Base-by-base conservation (phyloP, 768 basidiomycete genomes). In the Clitopilus passeckerianus region DNA sequence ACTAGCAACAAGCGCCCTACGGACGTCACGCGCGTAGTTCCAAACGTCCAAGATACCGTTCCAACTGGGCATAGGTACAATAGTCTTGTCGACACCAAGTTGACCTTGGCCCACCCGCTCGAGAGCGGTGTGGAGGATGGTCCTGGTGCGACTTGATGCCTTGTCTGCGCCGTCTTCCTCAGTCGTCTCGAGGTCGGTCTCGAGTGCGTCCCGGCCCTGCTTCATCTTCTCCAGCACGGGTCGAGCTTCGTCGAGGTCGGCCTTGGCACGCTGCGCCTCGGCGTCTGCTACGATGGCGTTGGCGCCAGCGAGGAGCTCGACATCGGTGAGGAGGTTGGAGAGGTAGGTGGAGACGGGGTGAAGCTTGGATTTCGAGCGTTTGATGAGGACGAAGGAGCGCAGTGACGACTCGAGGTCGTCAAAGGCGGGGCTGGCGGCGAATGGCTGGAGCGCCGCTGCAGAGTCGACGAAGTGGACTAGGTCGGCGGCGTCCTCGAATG, bases 391-490 rank as follows among this genome's bases (percentile, higher is more conserved):
- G 71, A 99, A 99, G 0, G 93, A 94, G 16, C 96, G 87, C 34
- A 99, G 78, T 0, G 91, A 85, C 9, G 89, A 86, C 72, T 98
- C 95, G 61, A 99, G 87, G 67, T 91, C 86, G 59, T 89, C 88
- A 67, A 98, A 98, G 0, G 91, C 77, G 5, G 82, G 81, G 63
- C 84, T 86, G 59, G 80, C 83, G 18, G 81, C 78, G 70, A 78
- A 84, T n/a, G 84, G 84, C 58, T 85, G 83, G 43, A 89, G 80
- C 18, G 87, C 89, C 0, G 83, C 75, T 14, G 88, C 86, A 6
- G 95, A 96, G 71, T 99, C 97, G 66, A 99, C 97, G 71, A 98
- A 99, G 74, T 99, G 97, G 2, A 99, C 95, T 43, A 99, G 86
- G 71, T 98, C 93, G 50, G 89, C 84, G 0, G 93, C 86, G 65